Base-by-base conservation (phyloP, 805 yeast species). In the Wickerhamomyces rabaulensis region DNA sequence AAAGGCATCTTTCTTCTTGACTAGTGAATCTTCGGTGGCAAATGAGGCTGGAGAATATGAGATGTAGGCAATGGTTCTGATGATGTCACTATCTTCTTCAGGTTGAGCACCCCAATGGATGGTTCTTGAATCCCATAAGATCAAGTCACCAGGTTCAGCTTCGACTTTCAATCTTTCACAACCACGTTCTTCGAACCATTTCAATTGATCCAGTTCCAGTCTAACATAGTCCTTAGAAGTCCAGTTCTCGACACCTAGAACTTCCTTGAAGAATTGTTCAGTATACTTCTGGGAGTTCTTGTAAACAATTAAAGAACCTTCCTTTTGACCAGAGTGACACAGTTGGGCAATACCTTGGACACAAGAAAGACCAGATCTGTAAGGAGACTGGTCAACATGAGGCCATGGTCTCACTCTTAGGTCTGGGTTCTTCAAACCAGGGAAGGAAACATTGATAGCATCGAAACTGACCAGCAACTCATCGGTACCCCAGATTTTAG, bases 321-420 rank as follows among this genome's bases (percentile, higher is more conserved):
- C 69, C 23, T 61, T 53, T 37, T 52, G 53, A 7, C 62, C 64
- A 22, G 60, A 43, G 10, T 54, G 48, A 15, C 62, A 58, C 29
- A 63, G 45, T 33, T 55, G 56, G n/a, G 63, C 61, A 45, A 66
- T 62, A 39, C 70, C 69, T 50, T 66, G 69, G 19, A 59, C 56
- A 55, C 70, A 65, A 12, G 55, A 52, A 16, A 65, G 44, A 5
- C 66, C 65, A 3, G 47, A 39, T 41, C 64, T 62, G 47, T 46
- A 59, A 6, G 68, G 68, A 17, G 63, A 56, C 46, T 64, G 68
- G 45, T 66, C 68, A 21, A 66, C 58, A 55, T 66, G 70, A 17
- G 61, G 66, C 70, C 70, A 66, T 13, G 56, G 47, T 4, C 20
- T 47, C 13, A 17, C 5, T 35, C 43, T 15, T 1, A 25, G 5